Base-by-base conservation (phyloP, 345 rosid species). In the Carallia pectinifolia region DNA sequence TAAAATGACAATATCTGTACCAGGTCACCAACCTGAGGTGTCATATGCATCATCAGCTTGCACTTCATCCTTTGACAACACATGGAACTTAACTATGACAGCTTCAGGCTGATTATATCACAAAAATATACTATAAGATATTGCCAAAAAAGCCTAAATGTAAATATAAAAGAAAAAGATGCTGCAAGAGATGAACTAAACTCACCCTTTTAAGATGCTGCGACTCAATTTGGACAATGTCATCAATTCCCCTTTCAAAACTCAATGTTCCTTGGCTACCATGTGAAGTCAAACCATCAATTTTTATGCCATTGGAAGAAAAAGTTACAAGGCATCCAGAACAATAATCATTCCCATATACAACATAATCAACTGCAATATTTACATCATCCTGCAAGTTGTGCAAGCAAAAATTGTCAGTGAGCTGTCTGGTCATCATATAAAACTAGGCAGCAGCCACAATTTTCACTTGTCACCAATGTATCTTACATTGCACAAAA, bases 161-260 rank as follows among this genome's bases (percentile, higher is more conserved):
- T 44, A 33, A 33, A 33, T 1, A 33, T 1, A 4, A 33, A 33
- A 33, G 4, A 4, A 70, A 47, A 4, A 47, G 16, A 66, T 30
- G 39, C 55, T 19, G 30, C 59, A 17, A 56, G 40, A 59, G 38
- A 47, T 31, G 33, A 31, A 18, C 15, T 71, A 44, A 68, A 60
- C 93, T 87, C 81, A 95, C 99, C 81, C 80, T 86, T 75, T 79
- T 86, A 76, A 83, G 76, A 82, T 87, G 82, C 60, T 78, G 86
- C 74, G 87, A 82, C 44, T 82, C 79, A 30, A 95, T 86, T 50
- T 66, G 74, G 62, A 92, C 67, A 62, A 95, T 87, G 78, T 91
- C 97, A 71, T 87, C 97, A 62, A 95, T 80, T 76, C 77, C 79
- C 82, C 74, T 83, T 69, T 87, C 93, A 64, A 83, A 71, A 66